Evolutionary conservation across 768 basidiomycete species (phyloP), one percentile per base, ranked within the genome.

Genomic region (Serendipita sp.): DNA sequence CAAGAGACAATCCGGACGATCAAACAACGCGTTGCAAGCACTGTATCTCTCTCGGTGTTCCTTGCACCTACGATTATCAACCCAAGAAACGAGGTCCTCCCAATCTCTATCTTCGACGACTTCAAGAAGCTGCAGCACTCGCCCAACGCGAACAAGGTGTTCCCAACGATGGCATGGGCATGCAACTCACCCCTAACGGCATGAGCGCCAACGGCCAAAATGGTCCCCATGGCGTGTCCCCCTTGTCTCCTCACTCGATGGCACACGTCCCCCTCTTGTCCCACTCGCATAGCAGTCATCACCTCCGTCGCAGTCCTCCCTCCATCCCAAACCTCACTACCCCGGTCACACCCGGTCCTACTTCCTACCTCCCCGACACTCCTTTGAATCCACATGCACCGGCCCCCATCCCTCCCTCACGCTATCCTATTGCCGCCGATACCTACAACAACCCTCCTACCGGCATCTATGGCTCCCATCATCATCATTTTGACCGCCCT

Each of bases 71-170:
- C 69, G 88, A 91, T 71, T 94, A 94, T 72, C 88, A 89, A 72
- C 92, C 92, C 18, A 92, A 92, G 79, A 94, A 94, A 74, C 79
- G 92, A 65, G 92, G 92, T 0, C 92, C 92, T 2, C 92, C 92
- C 1, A 94, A 94, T 74, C 78, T 92, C 88, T 94, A 74, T 63
- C 70, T 70, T 28, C 46, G 65, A n/a, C 38, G 37, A 34, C 56
- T 32, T 37, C 56, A 60, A 60, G 56, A 60, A 37, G 56, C 56
- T 60, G 56, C 56, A 8, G 56, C 56, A 28, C 56, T 28, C 16
- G 56, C 56, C 37, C 56, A 60, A 35, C 56, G 56, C 16, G 56
- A 60, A n/a, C 28, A 24, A n/a, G 37, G 11, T 10, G 37, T 10
- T 18, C 28, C 53, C 32, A 54, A 54, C 32, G 53, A 30, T 28